Percentiles rank a stretch among this genome's conserved stretches.
Conservation (phyloP, 2,329 filamentous ascomycete genomes). For the Onygenales sp. region DNA sequence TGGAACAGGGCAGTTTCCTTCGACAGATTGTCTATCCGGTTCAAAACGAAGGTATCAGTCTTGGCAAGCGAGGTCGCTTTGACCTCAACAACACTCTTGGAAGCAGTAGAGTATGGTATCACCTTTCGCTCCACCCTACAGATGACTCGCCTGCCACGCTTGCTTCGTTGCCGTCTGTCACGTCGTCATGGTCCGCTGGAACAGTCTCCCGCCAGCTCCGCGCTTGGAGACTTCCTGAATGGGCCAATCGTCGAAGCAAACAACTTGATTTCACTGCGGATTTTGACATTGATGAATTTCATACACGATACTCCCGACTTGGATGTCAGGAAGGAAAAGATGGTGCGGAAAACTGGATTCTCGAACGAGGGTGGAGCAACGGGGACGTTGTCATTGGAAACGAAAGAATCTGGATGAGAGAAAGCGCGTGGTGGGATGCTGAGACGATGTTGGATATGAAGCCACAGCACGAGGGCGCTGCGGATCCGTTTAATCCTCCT, state of each 20-base stretch:
- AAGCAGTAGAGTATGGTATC: slow-evolving; percentile 90
- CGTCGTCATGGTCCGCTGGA: slow-evolving; percentile 86
- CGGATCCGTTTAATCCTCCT: slow-evolving; percentile 39
- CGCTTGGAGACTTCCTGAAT: slow-evolving; percentile 87
- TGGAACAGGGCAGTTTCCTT: slow-evolving; percentile 73
- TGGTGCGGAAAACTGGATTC: slow-evolving; percentile 85
- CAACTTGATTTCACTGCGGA: slow-evolving; percentile 92
- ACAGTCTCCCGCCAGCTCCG: slow-evolving; percentile 87
- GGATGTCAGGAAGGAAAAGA: slow-evolving; percentile 86
- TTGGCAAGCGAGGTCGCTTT: slow-evolving; percentile 69
- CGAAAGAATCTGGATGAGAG: slow-evolving; percentile 92
- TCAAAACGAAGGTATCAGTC: slow-evolving; percentile 65
- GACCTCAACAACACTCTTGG: slow-evolving; percentile 65
- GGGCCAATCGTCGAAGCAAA: slow-evolving; percentile 88
- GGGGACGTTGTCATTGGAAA: slow-evolving; percentile 86
- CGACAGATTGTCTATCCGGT: slow-evolving; percentile 73
- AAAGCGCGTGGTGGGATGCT: slow-evolving; percentile 93
- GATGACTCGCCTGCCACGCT: slow-evolving; percentile 72
- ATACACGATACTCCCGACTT: slow-evolving; percentile 67
- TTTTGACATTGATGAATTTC: slow-evolving; percentile 90
- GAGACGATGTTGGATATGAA: slow-evolving; percentile 93
- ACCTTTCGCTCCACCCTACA: slow-evolving; percentile 82
- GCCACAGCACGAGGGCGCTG: slow-evolving; percentile 42
- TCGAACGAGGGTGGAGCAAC: slow-evolving; percentile 96
- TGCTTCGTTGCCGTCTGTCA: slow-evolving; percentile 60